Conservation (phyloP, 805 yeast genomes). For the Candida sanyiensis region DNA sequence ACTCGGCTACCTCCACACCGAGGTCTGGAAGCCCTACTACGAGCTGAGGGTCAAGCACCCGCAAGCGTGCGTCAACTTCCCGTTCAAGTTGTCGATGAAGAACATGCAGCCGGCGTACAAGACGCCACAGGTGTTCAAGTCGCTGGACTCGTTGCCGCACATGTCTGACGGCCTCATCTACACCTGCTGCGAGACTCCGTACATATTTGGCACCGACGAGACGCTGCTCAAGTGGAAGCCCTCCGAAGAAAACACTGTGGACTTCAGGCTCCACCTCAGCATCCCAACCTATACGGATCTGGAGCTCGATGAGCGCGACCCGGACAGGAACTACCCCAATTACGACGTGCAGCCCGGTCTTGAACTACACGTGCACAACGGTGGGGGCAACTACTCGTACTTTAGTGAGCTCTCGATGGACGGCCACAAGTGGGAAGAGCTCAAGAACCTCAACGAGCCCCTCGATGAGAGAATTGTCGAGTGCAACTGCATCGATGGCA, state of each 20-base stretch:
- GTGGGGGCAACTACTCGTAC: constrained; percentile 54
- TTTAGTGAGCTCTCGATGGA: constrained; percentile 58
- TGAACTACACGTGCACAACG: constrained; percentile 71
- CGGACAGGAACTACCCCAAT: constrained; percentile 67
- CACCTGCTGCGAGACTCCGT: constrained; percentile 86
- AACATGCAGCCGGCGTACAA: constrained; percentile 82
- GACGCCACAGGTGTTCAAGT: constrained; percentile 66
- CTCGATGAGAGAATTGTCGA: constrained; percentile 87
- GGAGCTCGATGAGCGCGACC: constrained; percentile 54
- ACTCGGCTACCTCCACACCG: constrained; percentile 78
- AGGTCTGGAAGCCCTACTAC: constrained; percentile 76
- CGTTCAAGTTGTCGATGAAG: constrained; percentile 82
- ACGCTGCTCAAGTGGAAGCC: constrained; percentile 95
- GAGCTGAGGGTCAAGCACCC: constrained; percentile 65
- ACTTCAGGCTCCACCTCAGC: constrained; percentile 64
- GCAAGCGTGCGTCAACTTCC: constrained; percentile 67
- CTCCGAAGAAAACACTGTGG: constrained; percentile 89
- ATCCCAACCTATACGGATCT: constrained; percentile 57
- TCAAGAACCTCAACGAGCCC: constrained; percentile 70
- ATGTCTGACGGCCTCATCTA: constrained; percentile 91
- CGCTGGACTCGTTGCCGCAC: constrained; percentile 70
- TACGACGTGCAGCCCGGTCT: constrained; percentile 76
- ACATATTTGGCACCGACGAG: constrained; percentile 82
- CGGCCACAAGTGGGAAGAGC: constrained; percentile 74
- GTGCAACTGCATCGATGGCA: constrained; percentile 59